phyloP scores from a whole-genome alignment of 371 early-diverging fungal genomes.

The Apophysomyces variabilis region DNA sequence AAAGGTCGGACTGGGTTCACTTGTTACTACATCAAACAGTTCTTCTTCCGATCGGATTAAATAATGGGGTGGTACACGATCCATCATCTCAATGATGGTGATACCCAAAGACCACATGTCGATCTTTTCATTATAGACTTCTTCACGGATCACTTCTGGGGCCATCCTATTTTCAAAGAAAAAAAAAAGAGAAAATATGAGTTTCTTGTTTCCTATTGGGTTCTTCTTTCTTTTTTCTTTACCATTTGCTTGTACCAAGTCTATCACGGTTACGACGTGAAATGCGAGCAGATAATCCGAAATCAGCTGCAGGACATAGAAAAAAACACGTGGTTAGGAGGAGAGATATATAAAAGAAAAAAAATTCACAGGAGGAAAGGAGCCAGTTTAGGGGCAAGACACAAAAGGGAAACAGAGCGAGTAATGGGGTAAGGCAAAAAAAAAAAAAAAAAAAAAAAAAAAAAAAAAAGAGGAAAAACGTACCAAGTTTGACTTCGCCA shows the following conservation, averaged over 20 bases:
- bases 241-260: conserved; percentile 97
- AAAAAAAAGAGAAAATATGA: no score
- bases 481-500: conserved; percentile 95
- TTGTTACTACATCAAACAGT: conserved; percentile 47
- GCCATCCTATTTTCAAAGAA: conserved; percentile 32
- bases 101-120: conserved; percentile 61
- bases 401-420: conserved; percentile 16
- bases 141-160: conserved; percentile 57
- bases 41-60: conserved; percentile 44
- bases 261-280: conserved; percentile 65
- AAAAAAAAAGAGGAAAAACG: conserved; percentile 31
- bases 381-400: no score
- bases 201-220: no score
- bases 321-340: conserved; percentile 7
- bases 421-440: neutral
- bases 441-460: neutral
- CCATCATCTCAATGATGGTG: conserved; percentile 59
- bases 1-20: conserved; percentile 51
- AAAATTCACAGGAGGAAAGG: conserved; percentile 13
- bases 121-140: conserved; percentile 51
- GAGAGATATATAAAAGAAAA: neutral
- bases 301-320: conserved; percentile 29
- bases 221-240: conserved; percentile 5
- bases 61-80: conserved; percentile 56
- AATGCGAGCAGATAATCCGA: conserved; percentile 46